phyloP scores from a whole-genome alignment of 106 monocot genomes.

The Apostasia shenzhenica region DNA sequence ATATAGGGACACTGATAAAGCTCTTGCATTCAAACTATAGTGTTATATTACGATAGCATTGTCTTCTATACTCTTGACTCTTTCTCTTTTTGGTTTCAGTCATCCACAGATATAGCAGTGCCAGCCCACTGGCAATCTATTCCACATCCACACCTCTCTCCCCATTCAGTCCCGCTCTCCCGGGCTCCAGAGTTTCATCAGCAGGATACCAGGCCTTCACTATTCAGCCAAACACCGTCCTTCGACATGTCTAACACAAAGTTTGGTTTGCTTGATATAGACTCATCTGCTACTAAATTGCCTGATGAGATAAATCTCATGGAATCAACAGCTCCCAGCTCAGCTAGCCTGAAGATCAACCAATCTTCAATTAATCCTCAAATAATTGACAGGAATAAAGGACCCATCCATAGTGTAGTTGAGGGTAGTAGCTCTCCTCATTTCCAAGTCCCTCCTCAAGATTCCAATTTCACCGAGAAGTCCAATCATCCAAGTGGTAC shows the following conservation, averaged over 20 bases:
- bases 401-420: constrained; percentile 6
- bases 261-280: constrained; percentile 25
- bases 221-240: constrained; percentile 16
- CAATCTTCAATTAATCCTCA: constrained; percentile 14
- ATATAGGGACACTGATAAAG: no score
- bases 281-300: constrained; percentile 11
- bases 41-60: no score
- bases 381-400: constrained; percentile 19
- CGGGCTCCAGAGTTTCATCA: constrained; percentile 40
- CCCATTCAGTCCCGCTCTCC: constrained; percentile 57
- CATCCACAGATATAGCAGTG: constrained; percentile 49
- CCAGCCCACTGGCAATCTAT: constrained; percentile 68
- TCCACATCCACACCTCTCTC: constrained; percentile 38
- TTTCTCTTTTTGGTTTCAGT: constrained; percentile 18
- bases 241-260: constrained; percentile 17
- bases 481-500: constrained; percentile 17
- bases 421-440: constrained; percentile 2
- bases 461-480: not conserved
- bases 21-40: no score
- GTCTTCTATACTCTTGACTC: no score
- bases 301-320: constrained; percentile 36
- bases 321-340: constrained; percentile 16
- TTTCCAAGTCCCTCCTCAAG: constrained; percentile 15
- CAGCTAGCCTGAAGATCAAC: constrained; percentile 8
- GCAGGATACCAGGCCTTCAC: constrained; percentile 23